Conservation (phyloP, 257 asterid genomes). For the Osmanthus fragrans region DNA sequence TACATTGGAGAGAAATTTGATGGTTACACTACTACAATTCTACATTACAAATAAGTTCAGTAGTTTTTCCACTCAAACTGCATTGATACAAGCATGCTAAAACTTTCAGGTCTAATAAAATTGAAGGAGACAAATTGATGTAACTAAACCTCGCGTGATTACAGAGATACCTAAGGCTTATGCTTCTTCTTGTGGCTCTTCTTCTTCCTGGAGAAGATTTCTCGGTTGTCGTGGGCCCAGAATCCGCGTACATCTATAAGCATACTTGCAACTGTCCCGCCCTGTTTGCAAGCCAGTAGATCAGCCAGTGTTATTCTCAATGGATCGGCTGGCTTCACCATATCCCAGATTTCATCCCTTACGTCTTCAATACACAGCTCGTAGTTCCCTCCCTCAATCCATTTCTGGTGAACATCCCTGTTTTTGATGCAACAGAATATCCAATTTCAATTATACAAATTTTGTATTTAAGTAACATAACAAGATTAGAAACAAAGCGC, state of each 20-base stretch:
- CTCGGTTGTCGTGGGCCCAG: constrained; percentile 99
- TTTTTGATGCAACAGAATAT: constrained; percentile 25
- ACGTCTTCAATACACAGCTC: constrained; percentile 97
- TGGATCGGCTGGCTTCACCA: constrained; percentile 93
- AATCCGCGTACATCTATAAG: constrained; percentile 95
- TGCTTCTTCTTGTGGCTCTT: constrained; percentile 94
- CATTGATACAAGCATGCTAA: not conserved
- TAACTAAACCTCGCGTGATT: not conserved
- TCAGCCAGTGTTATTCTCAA: constrained; percentile 75
- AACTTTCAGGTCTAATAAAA: not conserved
- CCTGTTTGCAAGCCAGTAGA: constrained; percentile 89
- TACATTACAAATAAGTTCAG: not conserved
- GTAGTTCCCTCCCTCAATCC: constrained; percentile 99
- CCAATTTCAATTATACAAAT: not conserved
- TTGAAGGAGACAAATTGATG: not conserved
- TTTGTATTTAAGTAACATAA: not conserved
- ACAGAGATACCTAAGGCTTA: constrained; percentile 16
- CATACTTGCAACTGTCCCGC: constrained; percentile 99
- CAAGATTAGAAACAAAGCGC: not conserved
- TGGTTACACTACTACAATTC: not conserved
- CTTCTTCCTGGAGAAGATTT: constrained; percentile 99
- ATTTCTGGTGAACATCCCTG: constrained; percentile 99
- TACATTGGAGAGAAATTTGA: no score
- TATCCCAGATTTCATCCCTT: constrained; percentile 98
- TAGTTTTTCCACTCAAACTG: not conserved